These are phyloP conservation scores for Sphaerulina populicola DNA, from an alignment of 2,329 filamentous ascomycete species.

Conservation along the genomic window DNA sequence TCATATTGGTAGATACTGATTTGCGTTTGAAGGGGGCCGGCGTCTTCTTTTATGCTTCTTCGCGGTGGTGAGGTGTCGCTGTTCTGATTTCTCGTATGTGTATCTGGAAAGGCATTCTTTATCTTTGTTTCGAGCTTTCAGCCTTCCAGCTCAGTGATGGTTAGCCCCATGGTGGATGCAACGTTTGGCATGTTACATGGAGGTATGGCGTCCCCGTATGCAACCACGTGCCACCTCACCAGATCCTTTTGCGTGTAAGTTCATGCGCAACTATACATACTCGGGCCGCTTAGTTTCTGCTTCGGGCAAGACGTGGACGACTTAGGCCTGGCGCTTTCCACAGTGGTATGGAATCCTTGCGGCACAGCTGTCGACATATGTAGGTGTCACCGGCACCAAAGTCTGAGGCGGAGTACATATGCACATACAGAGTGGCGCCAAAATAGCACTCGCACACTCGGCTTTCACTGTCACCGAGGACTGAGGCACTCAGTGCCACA, in stretches of 20 bases:
- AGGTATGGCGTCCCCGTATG: neutral
- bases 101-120: neutral
- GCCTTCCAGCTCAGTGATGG: slow-evolving; percentile 1
- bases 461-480: no score
- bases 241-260: neutral
- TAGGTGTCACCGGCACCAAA: neutral
- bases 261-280: neutral
- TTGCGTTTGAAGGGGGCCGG: neutral
- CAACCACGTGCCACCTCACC: neutral
- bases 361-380: neutral
- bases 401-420: neutral
- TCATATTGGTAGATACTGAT: slow-evolving; percentile 10
- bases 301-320: neutral
- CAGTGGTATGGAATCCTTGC: neutral
- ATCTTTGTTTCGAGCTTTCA: neutral
- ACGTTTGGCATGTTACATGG: neutral
- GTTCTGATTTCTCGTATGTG: neutral
- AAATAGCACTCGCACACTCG: neutral
- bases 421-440: neutral
- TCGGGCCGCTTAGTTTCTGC: neutral
- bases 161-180: neutral
- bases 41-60: neutral
- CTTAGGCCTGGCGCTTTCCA: neutral
- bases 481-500: neutral
- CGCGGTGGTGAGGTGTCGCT: neutral